Percentiles rank a stretch among this genome's conserved stretches.
Conservation (phyloP, 495 filamentous ascomycete species). For the Penicillium dipodomyicola region DNA sequence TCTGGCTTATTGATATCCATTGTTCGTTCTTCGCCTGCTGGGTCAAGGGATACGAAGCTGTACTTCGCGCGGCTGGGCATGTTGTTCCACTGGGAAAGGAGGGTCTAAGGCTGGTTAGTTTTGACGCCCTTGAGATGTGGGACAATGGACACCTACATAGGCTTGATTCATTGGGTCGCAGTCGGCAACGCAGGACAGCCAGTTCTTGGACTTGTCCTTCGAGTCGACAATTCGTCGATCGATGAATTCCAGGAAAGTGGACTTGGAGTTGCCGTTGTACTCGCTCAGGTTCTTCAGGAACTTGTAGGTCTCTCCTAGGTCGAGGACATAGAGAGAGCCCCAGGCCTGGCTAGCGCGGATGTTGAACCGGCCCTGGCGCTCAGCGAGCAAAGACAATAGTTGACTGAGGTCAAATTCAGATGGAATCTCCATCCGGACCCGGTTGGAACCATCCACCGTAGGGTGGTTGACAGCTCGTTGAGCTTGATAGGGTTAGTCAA, state of each 20-base stretch:
- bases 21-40: constrained; percentile 32
- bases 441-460: constrained; percentile 33
- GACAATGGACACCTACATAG: constrained; percentile 32
- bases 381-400: constrained; percentile 42
- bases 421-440: constrained; percentile 44
- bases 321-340: constrained; percentile 46
- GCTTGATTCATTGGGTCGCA: constrained; percentile 46
- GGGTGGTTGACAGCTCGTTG: constrained; percentile 50
- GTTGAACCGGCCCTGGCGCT: constrained; percentile 48
- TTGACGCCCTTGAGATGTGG: background rate
- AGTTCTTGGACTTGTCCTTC: constrained; percentile 50
- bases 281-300: constrained; percentile 46
- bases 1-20: constrained; percentile 44
- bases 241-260: constrained; percentile 48
- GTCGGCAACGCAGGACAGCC: constrained; percentile 47
- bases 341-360: constrained; percentile 48
- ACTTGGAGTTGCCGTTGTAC: constrained; percentile 46
- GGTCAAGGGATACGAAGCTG: constrained; percentile 40
- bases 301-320: constrained; percentile 45
- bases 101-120: constrained; percentile 32
- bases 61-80: constrained; percentile 53
- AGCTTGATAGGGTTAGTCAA: constrained; percentile 33
- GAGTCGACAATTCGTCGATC: constrained; percentile 49
- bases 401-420: constrained; percentile 43
- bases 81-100: constrained; percentile 51